phyloP scores from a whole-genome alignment of 352 stramenopile species.

The Phytopythium aichiense region DNA sequence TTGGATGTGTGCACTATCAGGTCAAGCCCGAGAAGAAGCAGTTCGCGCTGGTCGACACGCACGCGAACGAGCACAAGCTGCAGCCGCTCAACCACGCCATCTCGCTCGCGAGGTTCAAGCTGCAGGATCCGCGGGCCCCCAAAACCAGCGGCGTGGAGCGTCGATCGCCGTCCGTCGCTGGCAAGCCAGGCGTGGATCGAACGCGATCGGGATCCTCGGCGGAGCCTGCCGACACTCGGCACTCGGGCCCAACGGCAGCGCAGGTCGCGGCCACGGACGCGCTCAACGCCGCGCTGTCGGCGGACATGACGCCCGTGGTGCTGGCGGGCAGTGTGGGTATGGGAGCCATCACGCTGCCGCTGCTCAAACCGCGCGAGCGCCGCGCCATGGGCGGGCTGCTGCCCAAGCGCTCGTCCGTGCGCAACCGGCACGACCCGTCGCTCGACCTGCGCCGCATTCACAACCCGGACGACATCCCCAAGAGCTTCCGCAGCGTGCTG shows the following conservation, averaged over 20 bases:
- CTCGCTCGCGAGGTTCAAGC: conserved; percentile 45
- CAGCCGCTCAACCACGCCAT: conserved; percentile 52
- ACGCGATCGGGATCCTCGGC: neutral
- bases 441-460: conserved; percentile 69
- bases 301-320: conserved; percentile 3
- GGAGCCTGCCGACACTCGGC: neutral
- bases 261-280: neutral
- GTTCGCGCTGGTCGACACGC: conserved; percentile 51
- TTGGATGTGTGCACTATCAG: conserved; percentile 13
- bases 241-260: neutral
- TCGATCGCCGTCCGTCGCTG: neutral
- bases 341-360: conserved; percentile 32
- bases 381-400: conserved; percentile 60
- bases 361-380: conserved; percentile 53
- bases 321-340: conserved; percentile 36
- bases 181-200: neutral
- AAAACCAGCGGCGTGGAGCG: neutral
- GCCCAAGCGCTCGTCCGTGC: conserved; percentile 60
- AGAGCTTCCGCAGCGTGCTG: conserved; percentile 60
- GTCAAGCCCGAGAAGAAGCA: conserved; percentile 52
- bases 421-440: conserved; percentile 56
- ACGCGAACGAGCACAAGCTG: conserved; percentile 35
- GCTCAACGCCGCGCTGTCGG: neutral
- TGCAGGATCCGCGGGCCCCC: conserved; percentile 15
- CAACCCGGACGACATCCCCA: conserved; percentile 67